These are phyloP conservation scores for Bipolaris sorokiniana DNA, from an alignment of 2,329 filamentous ascomycete genomes.

Conservation along the genomic window DNA sequence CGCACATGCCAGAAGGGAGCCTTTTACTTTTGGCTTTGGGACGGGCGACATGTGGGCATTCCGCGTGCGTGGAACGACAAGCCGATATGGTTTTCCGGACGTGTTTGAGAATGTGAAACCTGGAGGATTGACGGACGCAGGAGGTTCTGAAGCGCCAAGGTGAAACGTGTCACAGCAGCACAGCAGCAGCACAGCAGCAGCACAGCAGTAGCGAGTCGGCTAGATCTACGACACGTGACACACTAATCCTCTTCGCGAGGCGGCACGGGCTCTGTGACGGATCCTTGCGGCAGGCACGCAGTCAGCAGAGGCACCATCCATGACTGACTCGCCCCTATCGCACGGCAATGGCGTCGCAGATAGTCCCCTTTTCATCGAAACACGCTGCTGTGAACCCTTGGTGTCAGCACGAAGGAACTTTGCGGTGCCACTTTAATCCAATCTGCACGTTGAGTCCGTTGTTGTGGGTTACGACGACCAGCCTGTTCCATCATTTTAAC, in stretches of 20 bases:
- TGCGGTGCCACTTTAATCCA: constrained; percentile 5
- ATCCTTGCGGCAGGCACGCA: constrained; percentile 15
- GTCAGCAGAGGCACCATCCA: constrained; percentile 11
- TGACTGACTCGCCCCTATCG: constrained; percentile 20
- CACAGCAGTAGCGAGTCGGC: background rate
- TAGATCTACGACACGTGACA: constrained; percentile 16
- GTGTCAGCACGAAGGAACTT: constrained; percentile 3
- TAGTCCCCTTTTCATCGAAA: constrained; percentile 18
- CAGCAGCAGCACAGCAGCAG: background rate
- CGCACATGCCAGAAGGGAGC: background rate
- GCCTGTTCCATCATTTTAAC: background rate
- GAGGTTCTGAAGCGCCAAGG: constrained; percentile 24
- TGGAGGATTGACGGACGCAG: constrained; percentile 14
- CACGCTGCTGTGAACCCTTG: constrained; percentile 1
- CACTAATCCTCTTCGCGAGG: constrained; percentile 13
- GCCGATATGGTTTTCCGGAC: constrained; percentile 12
- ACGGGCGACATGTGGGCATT: too few species aligned
- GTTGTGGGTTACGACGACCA: background rate
- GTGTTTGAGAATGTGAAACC: constrained; percentile 23
- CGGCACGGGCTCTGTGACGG: constrained; percentile 13
- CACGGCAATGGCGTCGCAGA: constrained; percentile 19
- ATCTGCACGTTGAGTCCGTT: background rate
- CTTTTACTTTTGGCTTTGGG: background rate
- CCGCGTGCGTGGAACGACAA: background rate
- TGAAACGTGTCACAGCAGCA: constrained; percentile 20